These are phyloP conservation scores for Blastomyces percursus DNA, from an alignment of 2,329 filamentous ascomycete species.

Conservation along the genomic window DNA sequence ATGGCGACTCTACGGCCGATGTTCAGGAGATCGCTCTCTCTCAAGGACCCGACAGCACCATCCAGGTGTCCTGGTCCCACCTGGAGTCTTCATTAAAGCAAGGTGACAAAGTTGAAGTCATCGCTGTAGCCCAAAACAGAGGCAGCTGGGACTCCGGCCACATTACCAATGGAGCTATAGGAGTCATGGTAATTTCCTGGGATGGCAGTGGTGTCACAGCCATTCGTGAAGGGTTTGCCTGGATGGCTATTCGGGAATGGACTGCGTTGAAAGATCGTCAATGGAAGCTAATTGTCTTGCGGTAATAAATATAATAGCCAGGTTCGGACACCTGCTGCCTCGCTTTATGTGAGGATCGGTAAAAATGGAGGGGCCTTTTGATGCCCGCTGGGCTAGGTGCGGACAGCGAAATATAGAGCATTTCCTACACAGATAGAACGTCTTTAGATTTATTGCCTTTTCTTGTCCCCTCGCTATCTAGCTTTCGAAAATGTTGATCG, in stretches of 20 bases:
- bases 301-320: not conserved
- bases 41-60: not conserved
- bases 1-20: not conserved
- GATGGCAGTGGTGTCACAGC: not conserved
- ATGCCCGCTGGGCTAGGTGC: too few species aligned
- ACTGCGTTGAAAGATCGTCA: not conserved
- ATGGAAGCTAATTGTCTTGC: not conserved
- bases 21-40: not conserved
- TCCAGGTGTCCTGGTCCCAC: not conserved
- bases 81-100: not conserved
- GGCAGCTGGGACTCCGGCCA: not conserved
- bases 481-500: too few species aligned
- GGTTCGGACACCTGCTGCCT: not conserved
- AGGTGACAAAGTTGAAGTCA: not conserved
- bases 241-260: not conserved
- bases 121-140: not conserved
- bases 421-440: too few species aligned
- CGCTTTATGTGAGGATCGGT: not conserved
- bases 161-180: not conserved
- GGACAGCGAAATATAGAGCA: too few species aligned
- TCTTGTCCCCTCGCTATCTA: too few species aligned
- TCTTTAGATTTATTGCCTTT: too few species aligned
- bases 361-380: too few species aligned
- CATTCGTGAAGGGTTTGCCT: not conserved
- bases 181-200: not conserved